Evolutionary conservation across 2,329 filamentous ascomycete genomes (phyloP).

Genomic region (Neurospora sp.): DNA sequence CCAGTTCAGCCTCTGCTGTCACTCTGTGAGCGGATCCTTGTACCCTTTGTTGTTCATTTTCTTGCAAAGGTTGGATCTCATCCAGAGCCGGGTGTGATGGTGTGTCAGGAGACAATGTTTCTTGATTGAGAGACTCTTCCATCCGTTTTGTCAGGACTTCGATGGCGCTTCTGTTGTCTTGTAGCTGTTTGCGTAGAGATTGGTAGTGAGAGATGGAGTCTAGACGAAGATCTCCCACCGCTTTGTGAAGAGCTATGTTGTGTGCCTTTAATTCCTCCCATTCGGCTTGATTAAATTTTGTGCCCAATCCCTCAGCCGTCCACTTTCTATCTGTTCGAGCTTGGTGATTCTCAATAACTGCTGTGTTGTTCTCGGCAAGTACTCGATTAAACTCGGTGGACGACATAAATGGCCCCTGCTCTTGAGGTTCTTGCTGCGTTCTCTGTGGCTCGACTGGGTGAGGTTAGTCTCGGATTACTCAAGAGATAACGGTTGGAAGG

Average conservation of each 20-base stretch:
- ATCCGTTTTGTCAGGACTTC: not conserved
- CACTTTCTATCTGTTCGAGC: not conserved
- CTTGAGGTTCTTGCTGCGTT: not conserved
- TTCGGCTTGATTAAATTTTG: not conserved
- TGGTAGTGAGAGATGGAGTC: not conserved
- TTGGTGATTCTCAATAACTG: not conserved
- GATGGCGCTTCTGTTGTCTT: not conserved
- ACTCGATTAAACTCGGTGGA: not conserved
- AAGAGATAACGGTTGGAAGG: not conserved
- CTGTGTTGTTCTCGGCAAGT: not conserved
- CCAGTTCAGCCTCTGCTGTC: not conserved
- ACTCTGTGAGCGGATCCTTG: not conserved
- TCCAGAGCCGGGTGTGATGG: too few species aligned
- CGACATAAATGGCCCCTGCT: not conserved
- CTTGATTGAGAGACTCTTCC: not conserved
- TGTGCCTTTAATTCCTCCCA: not conserved
- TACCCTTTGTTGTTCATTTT: not conserved
- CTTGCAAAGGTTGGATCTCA: not conserved
- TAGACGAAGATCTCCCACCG: not conserved
- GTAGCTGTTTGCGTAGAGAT: not conserved
- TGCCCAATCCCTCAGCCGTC: not conserved
- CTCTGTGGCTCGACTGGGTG: not conserved
- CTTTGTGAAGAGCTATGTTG: not conserved
- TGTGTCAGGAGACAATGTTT: not conserved
- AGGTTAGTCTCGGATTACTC: not conserved